phyloP scores from a whole-genome alignment of 176 grass and related monocot species.

The Pontederia paniculata region DNA sequence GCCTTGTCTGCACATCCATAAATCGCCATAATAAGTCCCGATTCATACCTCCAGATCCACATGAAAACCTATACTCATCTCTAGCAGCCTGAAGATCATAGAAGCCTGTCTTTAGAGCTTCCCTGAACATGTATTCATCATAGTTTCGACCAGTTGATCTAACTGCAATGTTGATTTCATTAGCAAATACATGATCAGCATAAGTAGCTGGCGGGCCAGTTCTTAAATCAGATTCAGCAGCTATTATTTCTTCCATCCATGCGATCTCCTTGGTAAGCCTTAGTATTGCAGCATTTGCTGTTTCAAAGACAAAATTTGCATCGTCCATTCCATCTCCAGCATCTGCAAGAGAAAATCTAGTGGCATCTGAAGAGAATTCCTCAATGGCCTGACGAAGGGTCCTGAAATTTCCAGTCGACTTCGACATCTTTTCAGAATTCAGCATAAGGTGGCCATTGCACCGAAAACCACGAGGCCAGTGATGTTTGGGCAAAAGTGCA shows the following conservation, averaged over 20 bases:
- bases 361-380: conserved; percentile 63
- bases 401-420: conserved; percentile 71
- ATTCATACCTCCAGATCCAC: conserved; percentile 59
- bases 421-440: conserved; percentile 86
- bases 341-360: conserved; percentile 76
- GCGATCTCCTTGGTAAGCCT: conserved; percentile 69
- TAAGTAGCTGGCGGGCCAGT: conserved; percentile 34
- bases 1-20: conserved; percentile 64
- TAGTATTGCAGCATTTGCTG: conserved; percentile 66
- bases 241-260: conserved; percentile 78
- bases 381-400: conserved; percentile 55
- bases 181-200: conserved; percentile 60
- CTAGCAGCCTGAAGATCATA: conserved; percentile 66
- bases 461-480: conserved; percentile 69
- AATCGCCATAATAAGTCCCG: conserved; percentile 38
- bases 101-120: conserved; percentile 65
- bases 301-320: conserved; percentile 84
- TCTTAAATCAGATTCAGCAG: conserved; percentile 45
- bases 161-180: conserved; percentile 59
- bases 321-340: conserved; percentile 86
- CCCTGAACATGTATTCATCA: conserved; percentile 68
- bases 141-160: conserved; percentile 62
- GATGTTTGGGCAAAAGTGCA: conserved; percentile 46
- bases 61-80: conserved; percentile 70
- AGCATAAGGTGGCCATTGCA: conserved; percentile 88